phyloP scores from a whole-genome alignment of 352 stramenopile genomes.

The Plasmopara halstedii region DNA sequence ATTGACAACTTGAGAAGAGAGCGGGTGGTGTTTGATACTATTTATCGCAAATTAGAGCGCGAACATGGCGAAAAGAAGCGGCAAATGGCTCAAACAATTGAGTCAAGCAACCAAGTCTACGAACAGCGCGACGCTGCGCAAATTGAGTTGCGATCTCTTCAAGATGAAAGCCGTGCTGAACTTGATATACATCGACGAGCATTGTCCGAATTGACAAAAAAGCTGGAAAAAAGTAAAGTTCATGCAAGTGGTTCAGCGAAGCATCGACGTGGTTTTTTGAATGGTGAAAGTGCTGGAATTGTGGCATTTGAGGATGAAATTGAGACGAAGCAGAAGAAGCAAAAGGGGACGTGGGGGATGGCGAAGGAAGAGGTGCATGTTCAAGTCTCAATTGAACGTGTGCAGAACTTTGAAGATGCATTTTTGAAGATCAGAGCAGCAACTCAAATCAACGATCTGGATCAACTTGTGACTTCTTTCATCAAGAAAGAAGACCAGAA shows the following conservation, averaged over 20 bases:
- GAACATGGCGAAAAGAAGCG: constrained; percentile 94
- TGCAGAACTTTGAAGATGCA: constrained; percentile 94
- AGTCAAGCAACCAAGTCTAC: constrained; percentile 92
- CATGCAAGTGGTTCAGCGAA: constrained; percentile 20
- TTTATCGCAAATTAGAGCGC: constrained; percentile 88
- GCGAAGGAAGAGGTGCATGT: constrained; percentile 85
- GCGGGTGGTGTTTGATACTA: constrained; percentile 92
- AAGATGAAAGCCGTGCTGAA: constrained; percentile 88
- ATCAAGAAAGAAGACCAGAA: constrained; percentile 96
- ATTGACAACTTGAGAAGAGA: constrained; percentile 93
- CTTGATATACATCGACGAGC: constrained; percentile 51
- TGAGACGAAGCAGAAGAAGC: constrained; percentile 64
- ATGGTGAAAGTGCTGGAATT: constrained; percentile 27
- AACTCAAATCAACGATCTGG: constrained; percentile 88
- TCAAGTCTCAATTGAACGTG: constrained; percentile 82
- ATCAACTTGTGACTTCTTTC: constrained; percentile 89
- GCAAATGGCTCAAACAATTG: constrained; percentile 93
- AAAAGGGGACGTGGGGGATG: constrained; percentile 72
- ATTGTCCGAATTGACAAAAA: constrained; percentile 49
- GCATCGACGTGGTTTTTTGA: constrained; percentile 18
- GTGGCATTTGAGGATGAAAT: constrained; percentile 52
- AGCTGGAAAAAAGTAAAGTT: constrained; percentile 51
- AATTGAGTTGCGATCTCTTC: constrained; percentile 87
- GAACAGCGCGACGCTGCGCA: constrained; percentile 92
- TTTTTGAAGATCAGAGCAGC: constrained; percentile 92